A percentile compares a stretch with the other conserved stretches of the same genome.
phyloP scores from a whole-genome alignment of 768 basidiomycete species.

The Macrolepiota fuliginosa region DNA sequence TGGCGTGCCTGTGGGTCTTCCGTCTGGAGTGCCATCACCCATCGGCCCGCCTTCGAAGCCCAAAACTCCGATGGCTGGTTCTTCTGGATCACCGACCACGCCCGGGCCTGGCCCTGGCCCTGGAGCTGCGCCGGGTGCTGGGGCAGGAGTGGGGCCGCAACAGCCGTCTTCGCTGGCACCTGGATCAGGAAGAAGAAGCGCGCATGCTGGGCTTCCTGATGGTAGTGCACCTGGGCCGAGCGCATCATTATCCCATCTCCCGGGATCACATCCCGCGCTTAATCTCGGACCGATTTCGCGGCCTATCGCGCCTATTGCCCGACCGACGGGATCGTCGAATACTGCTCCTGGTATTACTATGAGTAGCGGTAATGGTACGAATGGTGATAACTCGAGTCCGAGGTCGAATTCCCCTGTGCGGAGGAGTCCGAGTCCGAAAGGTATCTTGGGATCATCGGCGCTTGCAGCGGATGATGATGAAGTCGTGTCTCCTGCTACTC shows the following conservation, averaged over 20 bases:
- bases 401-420: slow-evolving; percentile 58
- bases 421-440: slow-evolving; percentile 56
- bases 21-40: slow-evolving; percentile 34
- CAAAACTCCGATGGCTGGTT: slow-evolving; percentile 31
- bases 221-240: neutral
- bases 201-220: slow-evolving; percentile 21
- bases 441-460: slow-evolving; percentile 72
- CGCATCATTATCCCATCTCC: neutral
- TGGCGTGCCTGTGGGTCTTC: slow-evolving; percentile 31
- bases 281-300: slow-evolving; percentile 63
- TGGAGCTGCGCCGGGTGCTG: slow-evolving; percentile 21
- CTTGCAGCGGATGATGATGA: slow-evolving; percentile 80
- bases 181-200: slow-evolving; percentile 44
- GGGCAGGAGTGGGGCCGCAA: too few species aligned
- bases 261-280: slow-evolving; percentile 20
- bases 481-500: slow-evolving; percentile 50
- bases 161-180: slow-evolving; percentile 37
- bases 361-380: slow-evolving; percentile 7
- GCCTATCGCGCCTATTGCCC: slow-evolving; percentile 68
- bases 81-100: slow-evolving; percentile 27
- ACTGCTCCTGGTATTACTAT: neutral
- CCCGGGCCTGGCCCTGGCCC: slow-evolving; percentile 25
- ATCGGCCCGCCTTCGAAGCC: slow-evolving; percentile 57
- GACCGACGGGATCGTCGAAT: slow-evolving; percentile 40
- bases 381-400: slow-evolving; percentile 53